Percentiles rank a stretch among this genome's conserved stretches.
These are phyloP conservation scores for Yamadazyma olivae DNA, from an alignment of 805 yeast species.

Conservation along the genomic window DNA sequence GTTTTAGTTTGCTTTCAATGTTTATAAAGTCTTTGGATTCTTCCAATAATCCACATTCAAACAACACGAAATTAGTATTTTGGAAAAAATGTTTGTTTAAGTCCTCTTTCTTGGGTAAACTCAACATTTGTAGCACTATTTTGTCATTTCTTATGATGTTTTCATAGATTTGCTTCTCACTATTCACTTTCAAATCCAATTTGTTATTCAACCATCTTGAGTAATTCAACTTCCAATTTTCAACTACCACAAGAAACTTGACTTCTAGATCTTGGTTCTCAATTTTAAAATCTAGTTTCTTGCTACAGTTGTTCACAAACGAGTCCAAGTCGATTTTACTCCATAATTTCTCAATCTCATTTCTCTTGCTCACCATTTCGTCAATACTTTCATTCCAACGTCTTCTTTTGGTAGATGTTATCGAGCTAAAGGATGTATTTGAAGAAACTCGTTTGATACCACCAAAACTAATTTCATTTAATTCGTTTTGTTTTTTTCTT, in stretches of 20 bases:
- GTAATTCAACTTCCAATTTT: constrained; percentile 45
- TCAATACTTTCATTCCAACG: constrained; percentile 13
- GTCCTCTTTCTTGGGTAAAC: constrained; percentile 39
- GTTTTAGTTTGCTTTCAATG: constrained; percentile 28
- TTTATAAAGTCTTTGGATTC: constrained; percentile 2
- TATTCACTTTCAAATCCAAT: constrained; percentile 34
- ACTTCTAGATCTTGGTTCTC: constrained; percentile 20
- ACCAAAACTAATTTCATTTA: constrained; percentile 24
- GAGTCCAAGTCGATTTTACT: constrained; percentile 39
- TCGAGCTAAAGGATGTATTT: constrained; percentile 7
- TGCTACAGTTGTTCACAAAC: constrained; percentile 27
- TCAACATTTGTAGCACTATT: constrained; percentile 30
- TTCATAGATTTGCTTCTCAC: constrained; percentile 23
- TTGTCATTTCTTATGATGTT: constrained; percentile 21
- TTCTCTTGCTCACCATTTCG: constrained; percentile 23
- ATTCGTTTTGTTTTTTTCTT: constrained; percentile 25
- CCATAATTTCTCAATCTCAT: constrained; percentile 44
- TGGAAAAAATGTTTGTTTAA: constrained; percentile 36
- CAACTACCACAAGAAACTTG: constrained; percentile 42
- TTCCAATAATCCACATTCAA: constrained; percentile 49
- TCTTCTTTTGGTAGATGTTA: constrained; percentile 7
- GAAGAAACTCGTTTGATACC: constrained; percentile 17
- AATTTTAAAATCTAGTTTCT: constrained; percentile 22
- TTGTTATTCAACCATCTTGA: constrained; percentile 52
- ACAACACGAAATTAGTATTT: constrained; percentile 41